phyloP scores from a whole-genome alignment of 2,329 filamentous ascomycete species.

The Chaetomium sp. region DNA sequence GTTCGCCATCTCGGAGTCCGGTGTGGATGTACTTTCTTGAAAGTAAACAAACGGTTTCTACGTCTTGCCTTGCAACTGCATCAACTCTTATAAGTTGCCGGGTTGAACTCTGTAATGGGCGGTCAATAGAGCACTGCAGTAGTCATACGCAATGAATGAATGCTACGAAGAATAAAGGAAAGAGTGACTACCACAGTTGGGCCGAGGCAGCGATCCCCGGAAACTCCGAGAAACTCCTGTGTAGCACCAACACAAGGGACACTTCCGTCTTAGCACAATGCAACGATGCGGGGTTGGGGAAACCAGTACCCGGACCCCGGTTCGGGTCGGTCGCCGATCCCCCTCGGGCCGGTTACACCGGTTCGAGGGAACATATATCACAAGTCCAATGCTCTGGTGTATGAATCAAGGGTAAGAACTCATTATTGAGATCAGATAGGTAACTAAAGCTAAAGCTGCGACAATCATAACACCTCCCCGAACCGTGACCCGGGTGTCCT shows the following conservation, averaged over 20 bases:
- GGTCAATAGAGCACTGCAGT: neutral
- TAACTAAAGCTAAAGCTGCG: neutral
- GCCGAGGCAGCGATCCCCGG: constrained; percentile 16
- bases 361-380: neutral
- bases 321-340: constrained; percentile 18
- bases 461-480: neutral
- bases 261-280: neutral
- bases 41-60: constrained; percentile 15
- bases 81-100: neutral
- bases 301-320: constrained; percentile 19
- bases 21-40: neutral
- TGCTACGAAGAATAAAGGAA: neutral
- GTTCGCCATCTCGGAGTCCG: constrained; percentile 17
- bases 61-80: neutral
- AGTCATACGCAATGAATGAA: neutral
- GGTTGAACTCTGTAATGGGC: neutral
- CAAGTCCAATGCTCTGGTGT: neutral
- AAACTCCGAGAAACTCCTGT: neutral
- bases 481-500: neutral
- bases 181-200: neutral
- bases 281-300: constrained; percentile 26
- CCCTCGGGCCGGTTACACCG: constrained; percentile 18
- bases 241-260: neutral
- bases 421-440: neutral
- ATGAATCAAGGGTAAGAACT: neutral